phyloP scores from a whole-genome alignment of 345 rosid species.

The Iberis pinnata region DNA sequence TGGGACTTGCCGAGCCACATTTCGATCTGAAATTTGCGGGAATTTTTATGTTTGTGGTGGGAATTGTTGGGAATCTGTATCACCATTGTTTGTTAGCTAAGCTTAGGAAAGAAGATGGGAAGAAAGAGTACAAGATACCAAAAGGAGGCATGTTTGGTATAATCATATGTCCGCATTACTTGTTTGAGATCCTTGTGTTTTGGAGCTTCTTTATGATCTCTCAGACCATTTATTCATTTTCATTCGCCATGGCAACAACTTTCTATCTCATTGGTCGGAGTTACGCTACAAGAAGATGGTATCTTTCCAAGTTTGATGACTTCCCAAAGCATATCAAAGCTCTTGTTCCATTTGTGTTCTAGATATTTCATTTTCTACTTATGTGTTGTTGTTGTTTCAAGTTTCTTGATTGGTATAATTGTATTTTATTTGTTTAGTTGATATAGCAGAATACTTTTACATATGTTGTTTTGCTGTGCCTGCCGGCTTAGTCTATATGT shows the following conservation, averaged over 20 bases:
- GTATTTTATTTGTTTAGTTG: no score
- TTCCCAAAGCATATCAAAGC: slow-evolving; percentile 50
- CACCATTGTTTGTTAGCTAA: slow-evolving; percentile 63
- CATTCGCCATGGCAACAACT: slow-evolving; percentile 32
- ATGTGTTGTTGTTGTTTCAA: no score
- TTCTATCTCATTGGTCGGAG: slow-evolving; percentile 59
- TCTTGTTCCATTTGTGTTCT: slow-evolving; percentile 51
- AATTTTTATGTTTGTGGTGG: slow-evolving; percentile 40
- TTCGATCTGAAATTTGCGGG: slow-evolving; percentile 43
- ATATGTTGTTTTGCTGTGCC: no score
- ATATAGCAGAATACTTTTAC: no score
- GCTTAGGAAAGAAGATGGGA: slow-evolving; percentile 35
- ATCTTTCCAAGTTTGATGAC: slow-evolving; percentile 55
- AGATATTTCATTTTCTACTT: slow-evolving; percentile 3
- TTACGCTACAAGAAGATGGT: slow-evolving; percentile 61
- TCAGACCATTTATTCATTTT: slow-evolving; percentile 44
- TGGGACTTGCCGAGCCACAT: slow-evolving; percentile 34
- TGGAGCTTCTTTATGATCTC: slow-evolving; percentile 48
- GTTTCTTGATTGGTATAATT: no score
- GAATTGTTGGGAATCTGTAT: slow-evolving; percentile 64
- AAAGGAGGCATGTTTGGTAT: slow-evolving; percentile 51
- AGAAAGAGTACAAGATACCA: slow-evolving; percentile 58
- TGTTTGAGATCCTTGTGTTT: slow-evolving; percentile 58
- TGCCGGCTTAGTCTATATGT: no score
- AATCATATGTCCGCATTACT: slow-evolving; percentile 69